Percentiles rank a stretch among this genome's conserved stretches.
phyloP scores from a whole-genome alignment of 2,329 filamentous ascomycete genomes.

The Magnaporthiopsis rhizophila region DNA sequence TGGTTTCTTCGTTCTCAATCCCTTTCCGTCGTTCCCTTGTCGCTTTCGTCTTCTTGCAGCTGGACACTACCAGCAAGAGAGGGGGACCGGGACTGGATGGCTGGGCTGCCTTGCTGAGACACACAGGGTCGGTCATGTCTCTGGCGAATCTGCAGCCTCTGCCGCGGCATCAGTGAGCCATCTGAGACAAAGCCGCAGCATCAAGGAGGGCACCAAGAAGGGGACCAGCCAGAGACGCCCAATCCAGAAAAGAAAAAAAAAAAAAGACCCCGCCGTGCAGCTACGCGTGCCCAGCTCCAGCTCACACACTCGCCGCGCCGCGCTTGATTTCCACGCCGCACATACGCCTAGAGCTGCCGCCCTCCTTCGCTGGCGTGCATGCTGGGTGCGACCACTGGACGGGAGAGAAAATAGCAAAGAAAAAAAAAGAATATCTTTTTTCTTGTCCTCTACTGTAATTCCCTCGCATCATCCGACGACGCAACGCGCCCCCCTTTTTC shows the following conservation, averaged over 20 bases:
- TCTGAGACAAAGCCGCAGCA: background rate
- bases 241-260: background rate
- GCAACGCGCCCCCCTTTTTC: background rate
- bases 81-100: background rate
- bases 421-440: background rate
- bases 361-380: constrained; percentile 5
- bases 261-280: background rate
- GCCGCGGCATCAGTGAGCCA: background rate
- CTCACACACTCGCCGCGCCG: background rate
- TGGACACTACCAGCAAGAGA: background rate
- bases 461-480: background rate
- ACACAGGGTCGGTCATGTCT: constrained; percentile 5
- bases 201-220: background rate
- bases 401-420: background rate
- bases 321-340: background rate
- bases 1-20: background rate
- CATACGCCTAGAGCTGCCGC: background rate
- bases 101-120: constrained; percentile 3
- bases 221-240: background rate
- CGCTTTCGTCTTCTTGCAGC: background rate
- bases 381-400: constrained; percentile 2
- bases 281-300: background rate
- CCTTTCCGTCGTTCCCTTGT: background rate
- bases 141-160: background rate
- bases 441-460: background rate